Conservation (phyloP, 2,329 filamentous ascomycete species). For the Ilyonectria destructans region DNA sequence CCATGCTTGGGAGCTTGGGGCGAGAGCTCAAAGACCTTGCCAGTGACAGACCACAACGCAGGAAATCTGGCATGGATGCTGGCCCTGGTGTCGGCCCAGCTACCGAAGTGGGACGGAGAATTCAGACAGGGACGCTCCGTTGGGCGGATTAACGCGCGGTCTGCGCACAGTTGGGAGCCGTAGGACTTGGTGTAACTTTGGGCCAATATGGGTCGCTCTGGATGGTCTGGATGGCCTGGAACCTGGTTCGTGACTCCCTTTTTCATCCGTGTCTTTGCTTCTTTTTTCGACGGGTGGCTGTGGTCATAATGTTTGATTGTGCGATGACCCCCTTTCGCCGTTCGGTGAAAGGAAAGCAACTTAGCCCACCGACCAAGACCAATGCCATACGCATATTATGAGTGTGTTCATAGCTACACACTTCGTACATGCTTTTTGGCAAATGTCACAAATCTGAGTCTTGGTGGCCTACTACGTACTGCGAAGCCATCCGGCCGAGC, state of each 20-base stretch:
- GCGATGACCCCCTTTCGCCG: neutral
- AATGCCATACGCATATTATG: neutral
- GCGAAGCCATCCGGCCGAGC: neutral
- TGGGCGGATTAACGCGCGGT: constrained; percentile 16
- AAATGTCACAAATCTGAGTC: neutral
- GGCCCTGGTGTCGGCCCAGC: constrained; percentile 1
- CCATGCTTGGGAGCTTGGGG: constrained; percentile 12
- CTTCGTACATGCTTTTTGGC: neutral
- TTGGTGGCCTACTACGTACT: neutral
- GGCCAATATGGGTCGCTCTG: constrained; percentile 1
- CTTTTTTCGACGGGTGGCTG: neutral
- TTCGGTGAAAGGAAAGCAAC: neutral
- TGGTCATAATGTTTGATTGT: neutral
- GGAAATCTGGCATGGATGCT: constrained; percentile 16
- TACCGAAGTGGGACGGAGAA: constrained; percentile 25
- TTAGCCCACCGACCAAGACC: neutral
- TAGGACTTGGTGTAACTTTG: neutral
- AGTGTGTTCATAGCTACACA: neutral
- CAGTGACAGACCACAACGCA: constrained; percentile 6
- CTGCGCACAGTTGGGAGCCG: constrained; percentile 1
- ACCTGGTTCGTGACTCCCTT: neutral
- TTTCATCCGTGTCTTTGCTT: neutral
- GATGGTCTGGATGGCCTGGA: neutral
- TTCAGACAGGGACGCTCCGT: constrained; percentile 11
- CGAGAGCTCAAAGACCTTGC: constrained; percentile 6